These are phyloP conservation scores for Millerago galiae DNA, from an alignment of 805 yeast genomes.

Conservation along the genomic window DNA sequence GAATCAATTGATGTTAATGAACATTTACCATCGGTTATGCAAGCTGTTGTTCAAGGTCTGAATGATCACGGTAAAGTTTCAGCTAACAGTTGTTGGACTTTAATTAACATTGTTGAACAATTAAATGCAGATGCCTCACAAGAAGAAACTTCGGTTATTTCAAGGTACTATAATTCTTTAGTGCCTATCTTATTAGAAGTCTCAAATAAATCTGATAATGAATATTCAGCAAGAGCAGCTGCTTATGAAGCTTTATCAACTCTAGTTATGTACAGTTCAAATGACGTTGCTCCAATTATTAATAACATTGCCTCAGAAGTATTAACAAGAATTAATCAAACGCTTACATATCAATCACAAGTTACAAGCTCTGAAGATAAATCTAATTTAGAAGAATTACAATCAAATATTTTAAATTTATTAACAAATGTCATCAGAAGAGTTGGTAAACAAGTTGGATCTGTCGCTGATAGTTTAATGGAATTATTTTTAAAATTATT, in stretches of 20 bases:
- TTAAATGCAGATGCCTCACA: constrained; percentile 46
- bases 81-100: constrained; percentile 97
- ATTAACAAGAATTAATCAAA: constrained; percentile 62
- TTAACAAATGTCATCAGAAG: constrained; percentile 42
- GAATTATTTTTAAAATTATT: constrained; percentile 69
- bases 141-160: constrained; percentile 52
- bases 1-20: constrained; percentile 63
- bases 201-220: constrained; percentile 73
- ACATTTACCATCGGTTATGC: constrained; percentile 65
- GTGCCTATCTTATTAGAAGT: constrained; percentile 67
- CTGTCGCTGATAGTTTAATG: constrained; percentile 83
- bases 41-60: constrained; percentile 74
- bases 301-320: constrained; percentile 71
- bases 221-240: constrained; percentile 85
- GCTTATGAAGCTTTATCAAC: constrained; percentile 91
- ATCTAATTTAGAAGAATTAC: constrained; percentile 79
- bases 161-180: constrained; percentile 63
- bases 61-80: constrained; percentile 88
- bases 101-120: constrained; percentile 88
- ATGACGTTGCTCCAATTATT: constrained; percentile 60
- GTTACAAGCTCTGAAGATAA: constrained; percentile 63
- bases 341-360: constrained; percentile 55
- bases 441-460: constrained; percentile 53
- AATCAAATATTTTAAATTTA: constrained; percentile 44
- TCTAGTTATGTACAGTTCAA: constrained; percentile 68